Evolutionary conservation across 345 rosid genomes (phyloP).

Genomic region (Camelina hispida): DNA sequence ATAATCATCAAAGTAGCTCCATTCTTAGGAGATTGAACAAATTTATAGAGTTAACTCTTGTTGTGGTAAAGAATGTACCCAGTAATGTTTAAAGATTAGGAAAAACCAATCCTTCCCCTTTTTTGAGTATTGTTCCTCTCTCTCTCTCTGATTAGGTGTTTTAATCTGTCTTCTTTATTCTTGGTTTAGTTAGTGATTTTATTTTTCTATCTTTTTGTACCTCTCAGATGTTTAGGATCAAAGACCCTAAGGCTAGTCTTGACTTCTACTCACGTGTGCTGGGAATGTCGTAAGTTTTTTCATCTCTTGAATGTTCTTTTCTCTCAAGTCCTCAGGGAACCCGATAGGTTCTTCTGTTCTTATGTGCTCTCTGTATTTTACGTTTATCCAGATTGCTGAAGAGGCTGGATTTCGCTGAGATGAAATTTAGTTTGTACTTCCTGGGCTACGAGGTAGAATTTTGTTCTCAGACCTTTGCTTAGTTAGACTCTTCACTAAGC

Average conservation of each 20-base stretch:
- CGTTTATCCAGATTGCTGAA: constrained; percentile 64
- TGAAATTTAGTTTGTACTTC: constrained; percentile 90
- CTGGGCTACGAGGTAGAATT: constrained; percentile 85
- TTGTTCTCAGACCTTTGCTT: constrained; percentile 7
- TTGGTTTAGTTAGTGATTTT: not conserved
- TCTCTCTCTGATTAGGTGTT: not conserved
- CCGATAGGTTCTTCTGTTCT: not conserved
- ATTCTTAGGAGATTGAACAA: not conserved
- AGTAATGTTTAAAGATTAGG: not conserved
- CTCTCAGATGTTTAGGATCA: constrained; percentile 87
- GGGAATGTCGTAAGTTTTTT: constrained; percentile 89
- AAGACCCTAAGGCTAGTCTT: constrained; percentile 90
- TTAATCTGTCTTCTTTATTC: not conserved
- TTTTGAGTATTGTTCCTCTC: not conserved
- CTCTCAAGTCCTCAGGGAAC: constrained; percentile 9
- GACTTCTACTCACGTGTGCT: constrained; percentile 88
- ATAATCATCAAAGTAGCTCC: not conserved
- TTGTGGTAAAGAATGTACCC: not conserved
- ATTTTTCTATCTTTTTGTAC: not conserved
- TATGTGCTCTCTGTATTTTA: constrained; percentile 9
- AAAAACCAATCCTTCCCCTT: not conserved
- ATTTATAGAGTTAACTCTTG: constrained; percentile 9
- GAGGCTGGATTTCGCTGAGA: constrained; percentile 88
- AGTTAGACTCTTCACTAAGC: not conserved
- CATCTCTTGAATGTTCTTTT: not conserved